Conservation (phyloP, 1,284 basidiomycete genomes). For the Irpex lacteus region DNA sequence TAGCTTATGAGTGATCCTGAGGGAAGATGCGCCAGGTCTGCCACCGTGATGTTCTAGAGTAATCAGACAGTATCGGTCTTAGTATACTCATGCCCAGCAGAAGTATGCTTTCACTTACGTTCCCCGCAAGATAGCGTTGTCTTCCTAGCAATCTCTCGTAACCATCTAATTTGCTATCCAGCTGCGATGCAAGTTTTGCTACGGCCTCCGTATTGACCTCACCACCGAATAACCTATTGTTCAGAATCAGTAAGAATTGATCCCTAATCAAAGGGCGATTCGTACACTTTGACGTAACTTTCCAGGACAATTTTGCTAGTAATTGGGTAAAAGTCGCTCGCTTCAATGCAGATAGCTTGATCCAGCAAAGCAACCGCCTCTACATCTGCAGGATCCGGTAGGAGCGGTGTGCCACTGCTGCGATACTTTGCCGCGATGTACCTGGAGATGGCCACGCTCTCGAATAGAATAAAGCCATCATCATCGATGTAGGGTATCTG, state of each 20-base stretch:
- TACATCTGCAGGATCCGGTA: constrained; percentile 26
- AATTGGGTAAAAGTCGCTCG: constrained; percentile 45
- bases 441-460: constrained; percentile 52
- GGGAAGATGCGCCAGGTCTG: constrained; percentile 53
- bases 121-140: neutral
- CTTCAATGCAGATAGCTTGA: neutral
- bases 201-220: neutral
- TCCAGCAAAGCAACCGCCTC: neutral
- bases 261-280: neutral
- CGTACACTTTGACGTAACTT: constrained; percentile 45
- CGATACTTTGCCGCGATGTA: constrained; percentile 47
- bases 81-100: neutral
- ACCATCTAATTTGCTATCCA: neutral
- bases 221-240: neutral
- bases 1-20: constrained; percentile 30
- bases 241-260: neutral
- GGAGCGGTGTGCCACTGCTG: constrained; percentile 32
- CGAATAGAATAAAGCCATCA: constrained; percentile 31
- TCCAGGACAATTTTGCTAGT: constrained; percentile 40
- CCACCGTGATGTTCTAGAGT: constrained; percentile 40
- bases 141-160: neutral
- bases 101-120: neutral
- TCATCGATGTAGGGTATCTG: neutral
- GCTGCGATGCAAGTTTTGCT: neutral
- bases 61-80: neutral